phyloP scores from a whole-genome alignment of 768 basidiomycete species.

The Boletus vinaceobasis region DNA sequence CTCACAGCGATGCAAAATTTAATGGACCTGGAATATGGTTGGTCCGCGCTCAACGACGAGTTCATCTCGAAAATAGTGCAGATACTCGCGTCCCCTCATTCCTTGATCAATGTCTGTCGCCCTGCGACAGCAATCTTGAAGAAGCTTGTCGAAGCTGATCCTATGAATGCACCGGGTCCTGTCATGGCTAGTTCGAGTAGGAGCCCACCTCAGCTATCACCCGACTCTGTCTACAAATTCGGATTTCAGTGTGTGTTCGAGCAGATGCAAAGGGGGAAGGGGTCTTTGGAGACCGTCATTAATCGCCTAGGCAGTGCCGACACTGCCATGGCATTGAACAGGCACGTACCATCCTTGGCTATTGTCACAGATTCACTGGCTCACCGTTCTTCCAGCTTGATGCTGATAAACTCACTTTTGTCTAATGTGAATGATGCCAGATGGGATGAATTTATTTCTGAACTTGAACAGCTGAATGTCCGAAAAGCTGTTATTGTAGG shows the following conservation, averaged over 20 bases:
- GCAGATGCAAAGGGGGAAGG: slow-evolving; percentile 71
- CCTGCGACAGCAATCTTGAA: slow-evolving; percentile 90
- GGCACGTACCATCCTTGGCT: slow-evolving; percentile 39
- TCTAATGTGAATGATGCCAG: slow-evolving; percentile 72
- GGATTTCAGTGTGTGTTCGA: slow-evolving; percentile 83
- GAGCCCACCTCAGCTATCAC: slow-evolving; percentile 46
- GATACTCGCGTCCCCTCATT: slow-evolving; percentile 69
- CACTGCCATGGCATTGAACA: slow-evolving; percentile 80
- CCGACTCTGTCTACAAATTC: slow-evolving; percentile 75
- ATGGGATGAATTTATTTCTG: slow-evolving; percentile 77
- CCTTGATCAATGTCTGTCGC: slow-evolving; percentile 85
- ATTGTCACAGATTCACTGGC: not conserved
- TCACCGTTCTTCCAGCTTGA: slow-evolving; percentile 55
- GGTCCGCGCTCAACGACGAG: slow-evolving; percentile 63
- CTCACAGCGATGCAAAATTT: slow-evolving; percentile 82
- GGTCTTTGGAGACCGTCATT: slow-evolving; percentile 79
- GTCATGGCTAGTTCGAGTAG: slow-evolving; percentile 59
- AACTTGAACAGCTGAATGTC: slow-evolving; percentile 73
- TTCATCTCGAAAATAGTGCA: slow-evolving; percentile 80
- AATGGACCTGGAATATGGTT: slow-evolving; percentile 84
- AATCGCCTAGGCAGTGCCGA: slow-evolving; percentile 75
- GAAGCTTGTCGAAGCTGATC: slow-evolving; percentile 85
- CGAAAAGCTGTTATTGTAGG: slow-evolving; percentile 79
- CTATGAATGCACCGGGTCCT: slow-evolving; percentile 59
- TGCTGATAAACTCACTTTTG: slow-evolving; percentile 83